Evolutionary conservation across 176 grass and related monocot species (phyloP), one percentile per base, ranked within the genome.

Genomic region (Lolium rigidum): DNA sequence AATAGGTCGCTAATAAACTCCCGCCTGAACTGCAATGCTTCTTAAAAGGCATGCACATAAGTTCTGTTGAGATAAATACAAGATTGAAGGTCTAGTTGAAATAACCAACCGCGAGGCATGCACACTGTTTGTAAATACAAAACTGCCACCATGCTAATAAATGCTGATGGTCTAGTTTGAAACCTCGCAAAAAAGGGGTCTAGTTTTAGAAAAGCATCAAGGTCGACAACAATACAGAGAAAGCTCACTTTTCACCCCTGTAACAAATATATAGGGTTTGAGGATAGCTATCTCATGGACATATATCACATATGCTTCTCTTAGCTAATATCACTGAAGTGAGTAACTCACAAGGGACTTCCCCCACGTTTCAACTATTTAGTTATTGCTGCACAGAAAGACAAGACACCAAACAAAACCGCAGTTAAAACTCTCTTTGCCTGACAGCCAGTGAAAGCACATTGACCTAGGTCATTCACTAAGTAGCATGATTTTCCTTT

Each of bases 401-500:
- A 37, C 16, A 18, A 14, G 4, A 57, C 26, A 76, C 15, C 74
- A 57, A 57, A 77, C 26, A n/a, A 17, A 76, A 77, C 15, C 51
- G 25, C 65, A 64, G 48, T 8, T 56, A 52, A 80, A 80, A 63
- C 4, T 15, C 39, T 10, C 10, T 18, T 9, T 63, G 26, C 6
- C 6, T 46, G 26, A 66, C 26, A 80, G 16, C 26, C 21, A 61
- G 43, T 44, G n/a, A 44, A 65, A 17, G 43, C 12, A 49, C 4
- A 65, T 35, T 65, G 15, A n/a, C 78, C 13, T 47, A 80, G 43
- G 43, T 80, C 43, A 80, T 66, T 48, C 60, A 80, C 21, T 80
- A 64, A 46, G 10, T 21, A 38, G 41, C n/a, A 64, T 28, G 22
- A 80, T 63, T 26, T 63, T 63, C 60, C 60, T 13, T 10, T 63